Conservation (phyloP, 345 rosid genomes). For the Pistacia integerrima region DNA sequence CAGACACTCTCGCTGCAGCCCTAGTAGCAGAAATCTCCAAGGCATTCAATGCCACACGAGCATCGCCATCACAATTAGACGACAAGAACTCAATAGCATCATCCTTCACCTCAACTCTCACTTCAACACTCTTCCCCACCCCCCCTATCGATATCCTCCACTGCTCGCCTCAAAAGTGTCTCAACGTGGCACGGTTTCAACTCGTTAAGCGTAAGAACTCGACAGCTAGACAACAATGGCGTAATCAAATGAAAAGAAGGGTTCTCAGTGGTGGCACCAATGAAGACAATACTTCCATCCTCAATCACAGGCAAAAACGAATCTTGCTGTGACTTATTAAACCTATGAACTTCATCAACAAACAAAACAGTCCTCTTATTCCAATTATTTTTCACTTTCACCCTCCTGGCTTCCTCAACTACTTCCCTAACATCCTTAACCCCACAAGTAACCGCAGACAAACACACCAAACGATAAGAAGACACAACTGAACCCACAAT, state of each 20-base stretch:
- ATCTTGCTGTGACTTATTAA: constrained; percentile 84
- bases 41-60: constrained; percentile 78
- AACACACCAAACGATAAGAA: constrained; percentile 51
- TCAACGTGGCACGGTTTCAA: constrained; percentile 57
- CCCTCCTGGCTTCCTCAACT: constrained; percentile 62
- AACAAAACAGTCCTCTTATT: constrained; percentile 63
- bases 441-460: constrained; percentile 75
- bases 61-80: constrained; percentile 75
- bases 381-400: constrained; percentile 31
- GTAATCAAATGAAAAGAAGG: constrained; percentile 84
- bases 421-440: constrained; percentile 84
- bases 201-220: constrained; percentile 64
- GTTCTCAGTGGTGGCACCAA: constrained; percentile 91
- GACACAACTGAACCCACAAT: constrained; percentile 50
- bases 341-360: constrained; percentile 83
- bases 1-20: constrained; percentile 42
- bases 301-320: constrained; percentile 83
- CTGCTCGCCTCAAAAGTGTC: constrained; percentile 56
- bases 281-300: constrained; percentile 81
- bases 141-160: constrained; percentile 47
- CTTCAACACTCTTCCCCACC: constrained; percentile 33
- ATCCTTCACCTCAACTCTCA: constrained; percentile 37
- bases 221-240: constrained; percentile 74
- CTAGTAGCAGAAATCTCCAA: constrained; percentile 69
- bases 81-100: constrained; percentile 61